Evolutionary conservation across 257 asterid species (phyloP), one percentile per base, ranked within the genome.

Genomic region (Rehmannia glutinosa): DNA sequence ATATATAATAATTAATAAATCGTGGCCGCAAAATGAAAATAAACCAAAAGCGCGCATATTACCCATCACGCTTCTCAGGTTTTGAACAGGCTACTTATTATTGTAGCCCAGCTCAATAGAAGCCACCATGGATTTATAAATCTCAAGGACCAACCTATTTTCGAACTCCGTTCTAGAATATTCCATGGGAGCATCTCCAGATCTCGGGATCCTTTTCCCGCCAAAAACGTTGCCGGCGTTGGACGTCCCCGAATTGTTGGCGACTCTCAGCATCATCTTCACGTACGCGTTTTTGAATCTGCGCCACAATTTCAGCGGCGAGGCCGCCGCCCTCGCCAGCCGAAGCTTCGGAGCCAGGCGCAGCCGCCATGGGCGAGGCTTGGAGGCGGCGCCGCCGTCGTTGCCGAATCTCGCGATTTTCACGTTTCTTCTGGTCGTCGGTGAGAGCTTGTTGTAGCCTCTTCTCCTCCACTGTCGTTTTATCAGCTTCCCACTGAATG

Each of bases 71-170:
- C 7, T 32, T 5, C 4, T 32, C 1, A 32, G 38, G 7, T 32
- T 3, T 0, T 1, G 4, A 32, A 32, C 8, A 0, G 12, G 7
- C 38, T 61, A 30, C 15, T 77, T 77, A 28, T 49, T 49, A 38
- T 49, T 49, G 64, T 73, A 70, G 17, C 83, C 80, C 78, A 84
- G 56, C 24, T 88, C 96, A 75, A 82, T 49, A 10, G 94, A 82
- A 50, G 81, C 76, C 5, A 77, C 82, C 84, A 84, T 50, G 20
- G 89, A 82, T 25, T 88, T 88, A 13, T 88, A 88, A 12, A 88
- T 88, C 87, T 88, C 96, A 68, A 80, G 77, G 11, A 84, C 35
- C 66, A 88, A 74, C 54, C 96, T 74, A 41, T 82, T 82, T 17
- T 88, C 89, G 50, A 88, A 86, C 27, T 86, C 87, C 7, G 64